phyloP scores from a whole-genome alignment of 495 filamentous ascomycete genomes.

The Penicillium daleae region DNA sequence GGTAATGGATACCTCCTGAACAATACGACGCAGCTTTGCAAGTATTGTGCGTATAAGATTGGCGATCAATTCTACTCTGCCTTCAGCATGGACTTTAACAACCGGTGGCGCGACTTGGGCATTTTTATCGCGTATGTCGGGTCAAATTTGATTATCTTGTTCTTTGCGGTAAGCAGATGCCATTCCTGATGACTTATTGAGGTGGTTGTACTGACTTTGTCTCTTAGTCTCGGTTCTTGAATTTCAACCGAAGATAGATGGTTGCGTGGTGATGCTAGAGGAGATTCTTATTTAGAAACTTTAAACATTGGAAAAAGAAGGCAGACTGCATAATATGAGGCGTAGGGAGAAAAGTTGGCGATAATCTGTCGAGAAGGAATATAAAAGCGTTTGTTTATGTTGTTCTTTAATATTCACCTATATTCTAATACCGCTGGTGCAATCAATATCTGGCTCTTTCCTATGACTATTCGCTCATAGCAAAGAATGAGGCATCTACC shows the following conservation, averaged over 20 bases:
- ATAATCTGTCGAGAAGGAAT: not conserved
- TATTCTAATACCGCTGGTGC: not conserved
- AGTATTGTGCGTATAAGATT: slow-evolving; percentile 77
- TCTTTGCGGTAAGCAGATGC: slow-evolving; percentile 52
- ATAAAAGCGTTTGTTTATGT: not conserved
- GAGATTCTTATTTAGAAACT: not conserved
- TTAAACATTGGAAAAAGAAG: not conserved
- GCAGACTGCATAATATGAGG: not conserved
- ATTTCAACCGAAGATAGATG: slow-evolving; percentile 64
- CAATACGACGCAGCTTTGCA: slow-evolving; percentile 63
- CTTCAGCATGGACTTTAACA: slow-evolving; percentile 63
- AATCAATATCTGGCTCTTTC: not conserved
- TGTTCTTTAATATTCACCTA: not conserved
- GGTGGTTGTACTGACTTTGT: slow-evolving; percentile 24
- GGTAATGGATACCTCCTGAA: slow-evolving; percentile 68
- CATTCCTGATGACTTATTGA: not conserved
- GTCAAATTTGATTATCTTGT: slow-evolving; percentile 77
- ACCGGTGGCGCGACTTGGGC: slow-evolving; percentile 79
- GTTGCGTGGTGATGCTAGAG: not conserved
- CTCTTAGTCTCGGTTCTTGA: slow-evolving; percentile 61
- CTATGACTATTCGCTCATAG: not conserved
- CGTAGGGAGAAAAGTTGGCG: not conserved
- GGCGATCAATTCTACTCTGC: slow-evolving; percentile 77
- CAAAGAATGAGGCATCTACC: not conserved
- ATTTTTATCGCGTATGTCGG: slow-evolving; percentile 74